Conservation (phyloP, 176 grass and related monocot species). For the Pontederia paniculata region DNA sequence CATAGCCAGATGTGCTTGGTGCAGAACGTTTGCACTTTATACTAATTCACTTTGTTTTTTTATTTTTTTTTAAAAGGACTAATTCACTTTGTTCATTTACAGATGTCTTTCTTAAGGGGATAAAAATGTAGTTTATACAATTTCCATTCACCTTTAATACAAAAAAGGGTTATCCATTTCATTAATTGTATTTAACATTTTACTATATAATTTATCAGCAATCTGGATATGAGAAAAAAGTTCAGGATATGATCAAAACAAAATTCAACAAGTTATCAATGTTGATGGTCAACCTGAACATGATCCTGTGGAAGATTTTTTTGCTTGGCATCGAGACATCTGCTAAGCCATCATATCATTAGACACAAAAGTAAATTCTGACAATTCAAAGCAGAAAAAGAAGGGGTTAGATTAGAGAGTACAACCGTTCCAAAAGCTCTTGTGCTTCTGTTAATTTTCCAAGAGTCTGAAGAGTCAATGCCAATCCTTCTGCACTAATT, state of each 20-base stretch:
- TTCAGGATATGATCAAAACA: background rate
- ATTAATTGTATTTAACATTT: no score
- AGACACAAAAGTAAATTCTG: slow-evolving; percentile 11
- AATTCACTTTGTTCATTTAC: no score
- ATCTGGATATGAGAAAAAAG: slow-evolving; percentile 6
- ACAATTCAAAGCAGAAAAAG: slow-evolving; percentile 7
- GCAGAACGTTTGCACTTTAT: no score
- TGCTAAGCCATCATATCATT: slow-evolving; percentile 34
- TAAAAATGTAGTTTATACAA: no score
- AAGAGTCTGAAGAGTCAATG: slow-evolving; percentile 46
- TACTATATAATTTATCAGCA: background rate
- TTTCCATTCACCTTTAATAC: no score
- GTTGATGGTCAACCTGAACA: slow-evolving; percentile 63
- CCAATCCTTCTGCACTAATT: slow-evolving; percentile 46
- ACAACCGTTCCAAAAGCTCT: slow-evolving; percentile 78
- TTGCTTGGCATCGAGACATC: slow-evolving; percentile 52
- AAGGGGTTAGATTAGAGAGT: slow-evolving; percentile 3
- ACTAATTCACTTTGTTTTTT: no score
- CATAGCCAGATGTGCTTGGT: no score
- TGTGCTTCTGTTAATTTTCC: slow-evolving; percentile 60
- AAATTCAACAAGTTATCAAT: background rate
- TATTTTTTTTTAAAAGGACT: no score
- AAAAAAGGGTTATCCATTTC: no score
- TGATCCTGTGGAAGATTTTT: slow-evolving; percentile 52
- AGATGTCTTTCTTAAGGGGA: no score